Base-by-base conservation (phyloP, 2,329 filamentous ascomycete species). In the Colletotrichum sidae region DNA sequence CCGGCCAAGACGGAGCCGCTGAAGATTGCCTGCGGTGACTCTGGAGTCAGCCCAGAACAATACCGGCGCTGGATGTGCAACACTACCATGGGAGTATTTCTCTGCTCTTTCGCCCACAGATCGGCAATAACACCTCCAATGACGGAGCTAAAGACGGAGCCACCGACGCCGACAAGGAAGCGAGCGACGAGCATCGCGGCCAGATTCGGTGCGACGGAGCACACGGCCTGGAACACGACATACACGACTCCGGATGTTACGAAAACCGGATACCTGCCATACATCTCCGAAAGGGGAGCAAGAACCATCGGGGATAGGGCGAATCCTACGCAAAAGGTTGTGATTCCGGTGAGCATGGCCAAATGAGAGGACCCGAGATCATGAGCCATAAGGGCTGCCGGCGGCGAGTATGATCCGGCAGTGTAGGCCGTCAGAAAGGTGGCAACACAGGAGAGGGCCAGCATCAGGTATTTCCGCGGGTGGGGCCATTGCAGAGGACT, bases 51-150 rank as follows among this genome's bases (percentile, higher is more conserved):
- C 33, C 15, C 42, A 15, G 37, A 17, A 17, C 7, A 42, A 57
- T 33, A 35, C 55, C 17, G 35, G 15, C 8, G 4, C 8, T 10
- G 15, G 44, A 17, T 46, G 44, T 17, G n/a, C 15, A 15, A 7
- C 34, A 41, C 33, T 57, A 57, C 55, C 95, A 97, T 97, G 0
- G 94, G 92, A 0, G 91, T 93, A 71, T 97, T 97, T 39, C 95
- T 84, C 49, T 92, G 89, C 65, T 92, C 81, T 9, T 92, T 88
- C 52, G 90, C 87, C 79, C 94, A 97, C 64, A 97, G 86, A 73
- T 97, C 94, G 55, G 91, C 91, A 45, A 97, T 90, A 4, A 97
- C 92, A 4, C 94, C 94, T n/a, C 94, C 94, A 0, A 97, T 91
- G 85, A 97, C 94, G 25, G 93, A 96, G 49, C 91, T 93, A 74